Conservation (phyloP, 192 early-diverging fungal genomes). For the Funneliformis geosporum region DNA sequence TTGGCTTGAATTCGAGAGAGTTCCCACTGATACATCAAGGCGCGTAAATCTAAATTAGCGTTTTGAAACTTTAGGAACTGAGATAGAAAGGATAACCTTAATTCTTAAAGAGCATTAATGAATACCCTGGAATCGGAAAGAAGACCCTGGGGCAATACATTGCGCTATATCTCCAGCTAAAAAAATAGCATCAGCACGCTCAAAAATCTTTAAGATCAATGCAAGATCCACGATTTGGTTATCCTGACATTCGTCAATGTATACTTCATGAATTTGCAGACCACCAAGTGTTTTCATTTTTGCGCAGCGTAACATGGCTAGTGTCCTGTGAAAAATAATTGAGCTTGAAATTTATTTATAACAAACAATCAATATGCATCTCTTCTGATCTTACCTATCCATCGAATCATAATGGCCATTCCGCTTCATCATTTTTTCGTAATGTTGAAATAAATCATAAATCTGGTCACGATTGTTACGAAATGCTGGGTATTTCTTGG, state of each 20-base stretch:
- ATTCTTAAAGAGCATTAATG: slow-evolving; percentile 3
- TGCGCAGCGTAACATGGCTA: slow-evolving; percentile 24
- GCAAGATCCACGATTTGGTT: slow-evolving; percentile 14
- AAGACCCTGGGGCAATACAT: slow-evolving; percentile 23
- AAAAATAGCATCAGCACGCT: slow-evolving; percentile 9
- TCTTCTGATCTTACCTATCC: slow-evolving; percentile 10
- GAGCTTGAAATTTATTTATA: not conserved
- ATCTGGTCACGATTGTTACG: slow-evolving; percentile 16
- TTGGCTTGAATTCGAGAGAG: not conserved
- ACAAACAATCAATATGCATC: not conserved
- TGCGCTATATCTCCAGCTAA: slow-evolving; percentile 28
- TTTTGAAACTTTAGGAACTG: not conserved
- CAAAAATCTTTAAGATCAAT: slow-evolving; percentile 22
- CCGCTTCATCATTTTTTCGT: slow-evolving; percentile 15
- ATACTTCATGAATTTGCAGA: slow-evolving; percentile 28
- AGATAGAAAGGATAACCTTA: not conserved
- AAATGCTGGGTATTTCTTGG: slow-evolving; percentile 24
- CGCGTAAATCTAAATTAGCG: not conserved
- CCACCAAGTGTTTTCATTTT: slow-evolving; percentile 12
- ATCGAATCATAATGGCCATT: slow-evolving; percentile 16
- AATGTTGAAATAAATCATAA: slow-evolving; percentile 30
- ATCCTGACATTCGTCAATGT: slow-evolving; percentile 31
- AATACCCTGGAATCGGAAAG: slow-evolving; percentile 30
- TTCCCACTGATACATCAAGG: slow-evolving; percentile 28
- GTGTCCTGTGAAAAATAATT: not conserved